Evolutionary conservation across 441 rosid genomes (phyloP).

Genomic region (Arabidopsis lyrata): DNA sequence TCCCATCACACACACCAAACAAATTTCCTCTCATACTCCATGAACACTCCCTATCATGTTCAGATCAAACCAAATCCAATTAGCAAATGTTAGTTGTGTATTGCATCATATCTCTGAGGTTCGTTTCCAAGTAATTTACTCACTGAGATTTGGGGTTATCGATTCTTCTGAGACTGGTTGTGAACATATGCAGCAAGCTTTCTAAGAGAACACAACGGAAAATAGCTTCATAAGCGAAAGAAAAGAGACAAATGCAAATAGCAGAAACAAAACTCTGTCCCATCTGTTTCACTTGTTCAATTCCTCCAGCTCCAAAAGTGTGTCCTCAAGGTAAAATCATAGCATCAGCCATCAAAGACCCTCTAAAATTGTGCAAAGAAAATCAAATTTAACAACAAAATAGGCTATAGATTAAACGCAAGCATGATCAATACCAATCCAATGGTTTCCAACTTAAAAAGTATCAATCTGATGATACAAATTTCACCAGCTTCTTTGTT

Average conservation of each 20-base stretch:
- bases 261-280: slow-evolving; percentile 40
- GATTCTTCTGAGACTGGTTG: slow-evolving; percentile 49
- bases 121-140: slow-evolving; percentile 17
- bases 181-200: slow-evolving; percentile 49
- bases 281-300: slow-evolving; percentile 71
- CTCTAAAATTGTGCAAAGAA: slow-evolving; percentile 50
- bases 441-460: slow-evolving; percentile 7
- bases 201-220: slow-evolving; percentile 30
- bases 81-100: too few species aligned
- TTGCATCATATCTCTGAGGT: too few species aligned
- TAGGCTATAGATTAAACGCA: neutral
- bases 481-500: slow-evolving; percentile 36
- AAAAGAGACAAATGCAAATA: neutral
- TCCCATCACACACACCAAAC: too few species aligned
- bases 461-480: too few species aligned
- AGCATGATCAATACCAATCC: neutral
- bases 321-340: slow-evolving; percentile 97
- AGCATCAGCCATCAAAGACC: slow-evolving; percentile 92
- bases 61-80: too few species aligned
- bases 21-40: too few species aligned
- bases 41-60: too few species aligned
- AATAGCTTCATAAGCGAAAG: slow-evolving; percentile 26
- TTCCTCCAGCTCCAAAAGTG: slow-evolving; percentile 84
- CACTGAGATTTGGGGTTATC: slow-evolving; percentile 48
- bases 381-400: neutral